phyloP scores from a whole-genome alignment of 148 eudicot species.

The Oxyria digyna region DNA sequence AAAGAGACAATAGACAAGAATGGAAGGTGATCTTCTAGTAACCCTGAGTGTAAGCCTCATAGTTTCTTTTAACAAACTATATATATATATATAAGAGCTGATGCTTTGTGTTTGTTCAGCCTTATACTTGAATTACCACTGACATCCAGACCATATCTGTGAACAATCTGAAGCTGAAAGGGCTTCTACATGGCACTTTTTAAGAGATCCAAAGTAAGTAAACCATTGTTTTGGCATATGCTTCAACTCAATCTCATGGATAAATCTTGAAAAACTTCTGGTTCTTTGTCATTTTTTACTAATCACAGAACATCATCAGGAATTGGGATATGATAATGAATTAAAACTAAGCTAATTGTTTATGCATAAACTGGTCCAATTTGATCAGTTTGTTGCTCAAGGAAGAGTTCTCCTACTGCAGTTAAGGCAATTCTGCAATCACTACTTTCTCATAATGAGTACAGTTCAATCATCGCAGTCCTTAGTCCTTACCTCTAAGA shows the following conservation, averaged over 20 bases:
- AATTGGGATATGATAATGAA: neutral
- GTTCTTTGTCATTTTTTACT: no score
- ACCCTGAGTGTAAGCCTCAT: neutral
- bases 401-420: slow-evolving; percentile 63
- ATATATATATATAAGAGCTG: neutral
- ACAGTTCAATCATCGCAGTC: no score
- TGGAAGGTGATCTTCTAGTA: slow-evolving; percentile 34
- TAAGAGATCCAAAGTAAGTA: slow-evolving; percentile 62
- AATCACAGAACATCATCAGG: no score
- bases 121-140: slow-evolving; percentile 54
- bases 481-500: neutral
- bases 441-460: neutral
- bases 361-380: slow-evolving; percentile 32
- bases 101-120: slow-evolving; percentile 17
- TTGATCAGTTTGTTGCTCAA: slow-evolving; percentile 67
- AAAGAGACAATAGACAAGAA: slow-evolving; percentile 51
- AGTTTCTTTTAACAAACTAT: neutral
- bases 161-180: slow-evolving; percentile 57
- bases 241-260: no score
- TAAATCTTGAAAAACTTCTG: no score
- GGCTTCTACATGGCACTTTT: slow-evolving; percentile 64
- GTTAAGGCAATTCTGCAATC: slow-evolving; percentile 44
- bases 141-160: slow-evolving; percentile 48
- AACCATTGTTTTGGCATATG: no score
- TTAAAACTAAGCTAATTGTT: neutral